Evolutionary conservation across 169 alveolate genomes (phyloP).

Genomic region (Cryptosporidium ryanae): DNA sequence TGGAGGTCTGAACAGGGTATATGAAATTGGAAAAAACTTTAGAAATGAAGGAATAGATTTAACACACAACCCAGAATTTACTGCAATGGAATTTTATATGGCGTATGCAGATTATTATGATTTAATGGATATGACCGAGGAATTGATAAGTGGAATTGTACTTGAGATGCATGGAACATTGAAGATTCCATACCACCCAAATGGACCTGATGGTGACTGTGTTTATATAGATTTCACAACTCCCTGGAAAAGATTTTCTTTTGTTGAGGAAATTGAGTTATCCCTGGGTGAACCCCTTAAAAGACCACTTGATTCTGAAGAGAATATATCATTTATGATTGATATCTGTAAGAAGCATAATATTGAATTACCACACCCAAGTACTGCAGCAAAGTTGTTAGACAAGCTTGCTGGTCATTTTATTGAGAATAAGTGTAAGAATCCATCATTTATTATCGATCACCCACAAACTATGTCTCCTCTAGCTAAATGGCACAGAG

Average conservation of each 20-base stretch:
- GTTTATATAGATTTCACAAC: slow-evolving; percentile 97
- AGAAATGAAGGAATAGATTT: slow-evolving; percentile 99
- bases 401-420: slow-evolving; percentile 92
- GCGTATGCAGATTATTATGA: slow-evolving; percentile 97
- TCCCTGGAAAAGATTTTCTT: slow-evolving; percentile 94
- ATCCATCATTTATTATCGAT: slow-evolving; percentile 95
- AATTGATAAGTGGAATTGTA: slow-evolving; percentile 89
- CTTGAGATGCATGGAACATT: slow-evolving; percentile 91
- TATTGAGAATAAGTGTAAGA: slow-evolving; percentile 91
- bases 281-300: slow-evolving; percentile 83
- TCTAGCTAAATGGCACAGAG: slow-evolving; percentile 98
- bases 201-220: slow-evolving; percentile 91
- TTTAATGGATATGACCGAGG: slow-evolving; percentile 96
- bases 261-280: slow-evolving; percentile 88
- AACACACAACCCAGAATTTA: slow-evolving; percentile 99
- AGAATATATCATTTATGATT: slow-evolving; percentile 83
- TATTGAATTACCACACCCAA: slow-evolving; percentile 88
- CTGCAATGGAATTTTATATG: slow-evolving; percentile 98
- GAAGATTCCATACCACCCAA: slow-evolving; percentile 94
- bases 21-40: slow-evolving; percentile 98
- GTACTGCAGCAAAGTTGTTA: slow-evolving; percentile 90
- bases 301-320: slow-evolving; percentile 82
- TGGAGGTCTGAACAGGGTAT: slow-evolving; percentile 98
- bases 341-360: slow-evolving; percentile 83
- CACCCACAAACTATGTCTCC: slow-evolving; percentile 99